Evolutionary conservation across 768 basidiomycete genomes (phyloP).

Genomic region (Phlegmacium glaucopus): DNA sequence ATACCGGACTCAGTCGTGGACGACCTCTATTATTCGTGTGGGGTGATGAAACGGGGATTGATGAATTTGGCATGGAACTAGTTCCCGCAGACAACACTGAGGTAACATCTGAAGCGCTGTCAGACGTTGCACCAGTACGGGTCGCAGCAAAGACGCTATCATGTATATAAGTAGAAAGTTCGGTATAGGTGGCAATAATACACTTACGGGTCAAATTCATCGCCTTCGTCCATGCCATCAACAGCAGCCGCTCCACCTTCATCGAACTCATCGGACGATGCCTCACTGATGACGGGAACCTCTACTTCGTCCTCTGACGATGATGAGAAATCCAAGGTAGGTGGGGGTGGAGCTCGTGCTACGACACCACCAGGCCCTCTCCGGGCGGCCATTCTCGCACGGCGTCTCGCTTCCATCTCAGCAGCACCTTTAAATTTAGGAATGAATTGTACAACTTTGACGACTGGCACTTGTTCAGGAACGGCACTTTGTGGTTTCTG

Average conservation of each 20-base stretch:
- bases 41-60: slow-evolving; percentile 47
- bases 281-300: slow-evolving; percentile 43
- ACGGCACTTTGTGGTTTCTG: slow-evolving; percentile 38
- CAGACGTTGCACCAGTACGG: slow-evolving; percentile 48
- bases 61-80: slow-evolving; percentile 54
- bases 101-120: slow-evolving; percentile 59
- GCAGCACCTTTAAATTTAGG: slow-evolving; percentile 80
- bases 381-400: slow-evolving; percentile 63
- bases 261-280: slow-evolving; percentile 50
- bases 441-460: slow-evolving; percentile 58
- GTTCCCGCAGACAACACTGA: slow-evolving; percentile 55
- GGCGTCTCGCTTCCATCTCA: slow-evolving; percentile 80
- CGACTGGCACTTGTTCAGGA: slow-evolving; percentile 40
- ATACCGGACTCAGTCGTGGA: slow-evolving; percentile 60
- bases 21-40: slow-evolving; percentile 38
- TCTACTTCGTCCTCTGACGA: slow-evolving; percentile 58
- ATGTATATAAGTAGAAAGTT: not conserved
- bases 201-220: slow-evolving; percentile 80
- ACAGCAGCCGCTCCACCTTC: slow-evolving; percentile 39
- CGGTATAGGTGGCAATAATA: not conserved
- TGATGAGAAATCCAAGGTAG: slow-evolving; percentile 38
- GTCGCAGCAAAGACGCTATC: slow-evolving; percentile 67
- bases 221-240: slow-evolving; percentile 58
- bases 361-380: slow-evolving; percentile 36
- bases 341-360: slow-evolving; percentile 27